Base-by-base conservation (phyloP, 164 flowering plant species). In the Aristolochia contorta region DNA sequence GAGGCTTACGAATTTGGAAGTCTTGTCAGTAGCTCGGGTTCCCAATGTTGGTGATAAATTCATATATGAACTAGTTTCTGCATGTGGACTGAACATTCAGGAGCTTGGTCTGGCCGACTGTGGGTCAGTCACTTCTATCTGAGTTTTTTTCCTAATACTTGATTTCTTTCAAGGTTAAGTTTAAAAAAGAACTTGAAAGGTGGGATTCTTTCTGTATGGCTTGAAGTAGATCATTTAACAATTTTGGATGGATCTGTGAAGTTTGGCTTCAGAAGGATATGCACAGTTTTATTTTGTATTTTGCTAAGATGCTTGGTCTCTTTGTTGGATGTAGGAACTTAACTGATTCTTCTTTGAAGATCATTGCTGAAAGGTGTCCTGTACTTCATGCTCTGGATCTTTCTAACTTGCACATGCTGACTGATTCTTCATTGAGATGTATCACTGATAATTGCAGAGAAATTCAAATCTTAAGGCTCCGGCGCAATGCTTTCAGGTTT, bases 401-500 rank as follows among this genome's bases (percentile, higher is more conserved):
- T 41, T 59, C 19, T 60, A 77, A 81, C 66, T 70, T 92, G 81
- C 24, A 55, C 57, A 80, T 77, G 56, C 70, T 93, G 75, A 90
- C 94, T n/a, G 94, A 93, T 78, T 58, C 58, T 68, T 60, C 91
- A 24, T 56, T 93, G 19, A 72, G 72, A 24, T 70, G 81, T 69
- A 84, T 93, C 76, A 79, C 91, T 16, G 82, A 83, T 81, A 90
- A 92, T 65, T 82, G 91, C 70, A 79, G 57, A 58, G 69, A 74
- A 49, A 67, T 89, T 54, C 73, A 78, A 65, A 68, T 60, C 9
- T 66, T 89, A 58, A 81, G 75, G 56, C 75, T 92, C 47, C 54
- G 83, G 52, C 79, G 84, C 63, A 80, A 78, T 71, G 47, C 73
- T 30, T 89, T 92, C 95, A 92, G 96, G 96, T 88, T 32, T 14